phyloP scores from a whole-genome alignment of 2,329 filamentous ascomycete genomes.

The Oidium heveae region DNA sequence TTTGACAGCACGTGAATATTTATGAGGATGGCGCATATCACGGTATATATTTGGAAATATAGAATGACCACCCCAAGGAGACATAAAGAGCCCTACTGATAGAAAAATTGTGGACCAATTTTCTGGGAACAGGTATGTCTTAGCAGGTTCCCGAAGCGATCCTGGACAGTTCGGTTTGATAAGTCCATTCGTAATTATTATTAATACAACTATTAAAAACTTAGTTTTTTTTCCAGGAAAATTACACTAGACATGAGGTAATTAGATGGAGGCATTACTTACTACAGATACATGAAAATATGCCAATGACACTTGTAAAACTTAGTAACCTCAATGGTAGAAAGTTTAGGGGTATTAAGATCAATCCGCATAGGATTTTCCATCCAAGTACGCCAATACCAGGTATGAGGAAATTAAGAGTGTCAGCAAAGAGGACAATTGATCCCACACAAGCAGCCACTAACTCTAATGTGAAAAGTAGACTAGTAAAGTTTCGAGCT shows the following conservation, averaged over 20 bases:
- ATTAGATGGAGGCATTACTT: slow-evolving; percentile 24
- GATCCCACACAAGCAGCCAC: slow-evolving; percentile 73
- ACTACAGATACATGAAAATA: slow-evolving; percentile 73
- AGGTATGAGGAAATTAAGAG: slow-evolving; percentile 53
- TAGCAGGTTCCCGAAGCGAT: slow-evolving; percentile 57
- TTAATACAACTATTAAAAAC: slow-evolving; percentile 39
- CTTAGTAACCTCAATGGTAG: slow-evolving; percentile 62
- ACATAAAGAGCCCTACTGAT: slow-evolving; percentile 77
- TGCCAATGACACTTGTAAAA: slow-evolving; percentile 81
- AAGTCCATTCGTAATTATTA: slow-evolving; percentile 67
- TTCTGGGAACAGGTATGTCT: slow-evolving; percentile 56
- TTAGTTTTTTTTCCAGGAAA: too few species aligned
- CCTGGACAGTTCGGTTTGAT: slow-evolving; percentile 57
- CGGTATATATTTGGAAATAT: slow-evolving; percentile 71
- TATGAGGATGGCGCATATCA: slow-evolving; percentile 49
- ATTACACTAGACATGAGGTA: not conserved
- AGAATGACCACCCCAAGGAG: slow-evolving; percentile 36
- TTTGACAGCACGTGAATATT: slow-evolving; percentile 44
- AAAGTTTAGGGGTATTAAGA: slow-evolving; percentile 65
- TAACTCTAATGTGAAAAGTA: slow-evolving; percentile 72
- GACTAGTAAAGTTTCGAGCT: slow-evolving; percentile 57
- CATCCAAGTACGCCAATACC: slow-evolving; percentile 42
- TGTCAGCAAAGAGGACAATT: slow-evolving; percentile 83
- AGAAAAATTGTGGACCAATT: slow-evolving; percentile 71
- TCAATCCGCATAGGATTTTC: slow-evolving; percentile 61